Conservation (phyloP, 2,329 filamentous ascomycete species). For the Xylaria sp. region DNA sequence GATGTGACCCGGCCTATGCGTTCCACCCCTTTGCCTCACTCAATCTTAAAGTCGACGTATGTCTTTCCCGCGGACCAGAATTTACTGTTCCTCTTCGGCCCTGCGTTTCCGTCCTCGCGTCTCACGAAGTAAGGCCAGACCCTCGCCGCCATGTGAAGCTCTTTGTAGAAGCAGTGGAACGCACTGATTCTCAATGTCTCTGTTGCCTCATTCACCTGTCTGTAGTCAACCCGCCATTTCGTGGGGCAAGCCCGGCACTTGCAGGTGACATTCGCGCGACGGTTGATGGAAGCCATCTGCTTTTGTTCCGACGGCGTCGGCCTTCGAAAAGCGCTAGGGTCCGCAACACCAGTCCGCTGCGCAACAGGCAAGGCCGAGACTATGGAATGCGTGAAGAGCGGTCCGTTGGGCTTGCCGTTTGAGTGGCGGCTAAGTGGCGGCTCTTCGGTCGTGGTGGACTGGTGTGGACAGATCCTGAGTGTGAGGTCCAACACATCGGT, state of each 20-base stretch:
- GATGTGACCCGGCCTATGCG: neutral
- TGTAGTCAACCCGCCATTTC: slow-evolving; percentile 1
- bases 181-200: neutral
- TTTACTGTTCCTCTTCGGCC: slow-evolving; percentile 2
- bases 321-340: neutral
- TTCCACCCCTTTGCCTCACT: neutral
- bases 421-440: neutral
- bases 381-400: neutral
- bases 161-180: neutral
- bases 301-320: neutral
- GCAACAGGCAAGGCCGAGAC: neutral
- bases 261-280: neutral
- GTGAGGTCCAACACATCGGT: neutral
- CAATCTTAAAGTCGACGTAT: slow-evolving; percentile 1
- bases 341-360: neutral
- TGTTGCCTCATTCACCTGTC: neutral
- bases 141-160: neutral
- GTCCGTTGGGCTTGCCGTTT: neutral
- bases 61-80: slow-evolving; percentile 1
- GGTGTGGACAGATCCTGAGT: slow-evolving; percentile 2
- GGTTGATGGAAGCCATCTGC: neutral
- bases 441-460: neutral
- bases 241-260: slow-evolving; percentile 1
- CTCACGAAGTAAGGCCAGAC: slow-evolving; percentile 2
- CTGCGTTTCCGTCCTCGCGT: neutral